Base-by-base conservation (phyloP, 768 basidiomycete genomes). In the Baorangia bicolor region DNA sequence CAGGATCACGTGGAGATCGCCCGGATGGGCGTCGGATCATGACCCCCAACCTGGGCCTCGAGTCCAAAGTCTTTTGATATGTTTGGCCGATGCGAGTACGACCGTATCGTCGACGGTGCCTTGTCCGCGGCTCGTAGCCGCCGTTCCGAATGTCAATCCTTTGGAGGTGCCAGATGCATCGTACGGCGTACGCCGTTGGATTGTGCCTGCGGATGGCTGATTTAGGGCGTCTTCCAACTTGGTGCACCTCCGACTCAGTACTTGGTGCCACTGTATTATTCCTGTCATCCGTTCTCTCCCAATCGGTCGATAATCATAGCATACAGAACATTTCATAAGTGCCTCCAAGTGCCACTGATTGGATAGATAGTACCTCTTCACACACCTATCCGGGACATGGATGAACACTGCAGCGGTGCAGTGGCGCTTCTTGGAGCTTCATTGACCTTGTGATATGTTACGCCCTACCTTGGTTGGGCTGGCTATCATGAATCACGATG, bases 191-290 rank as follows among this genome's bases (percentile, higher is more conserved):
- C n/a, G n/a, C n/a, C n/a, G n/a, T n/a, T n/a, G n/a, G n/a, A 14
- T 16, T 9, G 30, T 44, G 21, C 49, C 40, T 42, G 48, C 28
- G 21, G 16, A 5, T 5, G 20, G 41, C 30, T 23, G 42, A 45
- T 56, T 10, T 9, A 25, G 41, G 33, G n/a, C 21, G n/a, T n/a
- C 28, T 38, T n/a, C 60, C 52, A 45, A 49, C 43, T 43, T 21
- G 30, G 61, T 52, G 4, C 14, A 42, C 30, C 56, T 60, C 52
- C 40, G 49, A n/a, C 13, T 20, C 4, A 4, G 33, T 60, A 23
- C 55, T 30, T 30, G 28, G 10, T 10, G 28, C 28, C 28, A 30
- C 2, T n/a, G n/a, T n/a, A n/a, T n/a, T n/a, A n/a, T n/a, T n/a
- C n/a, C 28, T 7, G 28, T 9, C 28, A 30, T 30, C n/a, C n/a